These are phyloP conservation scores for Quercus lobata DNA, from an alignment of 331 rosid genomes.

Conservation along the genomic window DNA sequence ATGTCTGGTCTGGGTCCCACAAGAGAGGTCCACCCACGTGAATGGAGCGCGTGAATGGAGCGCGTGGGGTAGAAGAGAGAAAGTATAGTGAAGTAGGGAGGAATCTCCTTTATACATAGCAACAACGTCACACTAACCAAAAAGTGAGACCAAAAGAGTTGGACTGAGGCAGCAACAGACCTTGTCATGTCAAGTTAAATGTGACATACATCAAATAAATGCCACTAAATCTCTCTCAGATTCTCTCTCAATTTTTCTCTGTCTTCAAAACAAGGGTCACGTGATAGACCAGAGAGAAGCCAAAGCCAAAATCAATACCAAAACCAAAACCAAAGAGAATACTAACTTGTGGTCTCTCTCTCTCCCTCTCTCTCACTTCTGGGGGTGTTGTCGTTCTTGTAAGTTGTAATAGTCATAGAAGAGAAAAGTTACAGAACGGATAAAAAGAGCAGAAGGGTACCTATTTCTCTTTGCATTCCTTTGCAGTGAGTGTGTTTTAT, in stretches of 20 bases:
- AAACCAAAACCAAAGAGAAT: neutral
- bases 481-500: constrained; percentile 24
- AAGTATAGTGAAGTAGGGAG: neutral
- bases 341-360: neutral
- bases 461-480: constrained; percentile 32
- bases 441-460: constrained; percentile 17
- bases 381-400: neutral
- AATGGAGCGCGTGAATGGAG: neutral
- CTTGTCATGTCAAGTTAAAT: constrained; percentile 41
- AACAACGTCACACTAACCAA: constrained; percentile 42
- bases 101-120: constrained; percentile 48
- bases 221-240: constrained; percentile 2
- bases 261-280: constrained; percentile 35
- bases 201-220: neutral
- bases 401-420: neutral
- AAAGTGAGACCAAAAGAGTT: constrained; percentile 36
- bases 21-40: neutral
- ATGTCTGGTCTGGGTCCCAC: neutral
- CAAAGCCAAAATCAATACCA: neutral
- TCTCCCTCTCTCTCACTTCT: constrained; percentile 6
- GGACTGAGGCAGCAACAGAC: constrained; percentile 35
- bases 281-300: constrained; percentile 29
- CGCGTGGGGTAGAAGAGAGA: constrained; percentile 13
- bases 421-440: neutral
- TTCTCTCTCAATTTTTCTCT: constrained; percentile 21